Base-by-base conservation (phyloP, 768 basidiomycete genomes). In the Termitomyces sp. region DNA sequence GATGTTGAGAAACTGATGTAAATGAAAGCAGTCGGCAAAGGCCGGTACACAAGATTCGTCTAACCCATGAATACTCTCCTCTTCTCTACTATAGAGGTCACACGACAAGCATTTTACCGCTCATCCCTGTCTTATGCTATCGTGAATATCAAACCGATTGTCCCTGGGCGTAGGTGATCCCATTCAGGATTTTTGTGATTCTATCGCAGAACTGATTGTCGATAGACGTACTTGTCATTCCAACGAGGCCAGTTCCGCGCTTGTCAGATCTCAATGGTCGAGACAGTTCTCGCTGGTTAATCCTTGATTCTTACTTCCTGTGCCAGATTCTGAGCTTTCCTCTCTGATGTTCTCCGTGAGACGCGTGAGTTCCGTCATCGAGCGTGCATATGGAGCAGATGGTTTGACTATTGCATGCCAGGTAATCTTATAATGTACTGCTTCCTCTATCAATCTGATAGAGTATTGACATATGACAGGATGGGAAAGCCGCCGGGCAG, bases 101-200 rank as follows among this genome's bases (percentile, higher is more conserved):
- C 88, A 6, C 78, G 80, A 44, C 91, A 93, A 68, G 83, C 78
- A 0, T 93, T 95, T 72, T 87, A 89, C 66, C 80, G 84, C 27
- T 81, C 84, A 4, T 64, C 83, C 1, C 78, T 89, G 13, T 84
- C 89, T 0, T 90, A 82, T 71, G 96, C 91, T 1, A 88, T 97
- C 61, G 95, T 98, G 48, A 98, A 98, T 70, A 83, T 97, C 61
- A 97, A 94, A 66, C 96, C 95, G 1, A 87, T 97, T 63, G 85
- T 95, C 9, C 93, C 94, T 42, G 95, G 95, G 50, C 95, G 96
- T 98, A 72, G 75, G 92, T 82, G 42, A 12, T 41, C 46, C 41
- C 27, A 51, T n/a, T 47, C 16, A 22, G 6, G 2, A 41, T 27
- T 53, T n/a, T 18, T 27, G 27, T 54, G 27, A 11, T 27, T 30